These are phyloP conservation scores for Zygoascus meyerae DNA, from an alignment of 1,139 yeast species.

Conservation along the genomic window DNA sequence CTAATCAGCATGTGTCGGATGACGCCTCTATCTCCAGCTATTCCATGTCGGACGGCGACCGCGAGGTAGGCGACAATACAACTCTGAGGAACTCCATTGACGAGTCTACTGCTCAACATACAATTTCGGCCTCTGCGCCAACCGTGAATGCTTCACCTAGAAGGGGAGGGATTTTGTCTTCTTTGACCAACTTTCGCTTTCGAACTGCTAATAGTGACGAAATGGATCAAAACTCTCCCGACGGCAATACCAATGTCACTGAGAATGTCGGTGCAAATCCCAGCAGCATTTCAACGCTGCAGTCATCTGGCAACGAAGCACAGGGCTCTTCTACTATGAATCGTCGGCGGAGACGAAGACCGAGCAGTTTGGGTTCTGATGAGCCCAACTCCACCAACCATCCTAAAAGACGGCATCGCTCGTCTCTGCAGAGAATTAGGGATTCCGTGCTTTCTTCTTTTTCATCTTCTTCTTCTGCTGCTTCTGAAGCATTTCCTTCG, in stretches of 20 bases:
- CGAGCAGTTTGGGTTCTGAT: slow-evolving; percentile 5
- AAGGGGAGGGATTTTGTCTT: not conserved
- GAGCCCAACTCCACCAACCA: slow-evolving; percentile 1
- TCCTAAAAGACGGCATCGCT: slow-evolving; percentile 10
- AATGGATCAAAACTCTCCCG: not conserved
- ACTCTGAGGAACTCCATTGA: not conserved
- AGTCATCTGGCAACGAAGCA: not conserved
- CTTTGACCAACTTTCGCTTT: slow-evolving; percentile 3
- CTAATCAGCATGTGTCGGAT: not conserved
- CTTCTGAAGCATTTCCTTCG: not conserved
- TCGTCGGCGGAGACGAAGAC: slow-evolving; percentile 9
- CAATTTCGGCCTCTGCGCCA: no score
- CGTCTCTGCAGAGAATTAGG: slow-evolving; percentile 9
- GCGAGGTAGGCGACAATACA: not conserved
- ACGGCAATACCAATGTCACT: not conserved
- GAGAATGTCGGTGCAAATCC: not conserved
- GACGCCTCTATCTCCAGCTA: not conserved
- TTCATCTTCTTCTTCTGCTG: not conserved
- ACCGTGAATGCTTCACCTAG: not conserved
- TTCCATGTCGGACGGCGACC: slow-evolving; percentile 5
- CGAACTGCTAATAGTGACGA: not conserved
- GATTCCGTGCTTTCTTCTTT: slow-evolving; percentile 9
- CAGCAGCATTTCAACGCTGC: not conserved
- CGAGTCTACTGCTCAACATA: not conserved
- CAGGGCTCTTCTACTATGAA: not conserved